These are phyloP conservation scores for Syncephalastrum racemosum DNA, from an alignment of 371 early-diverging fungal genomes.

Conservation along the genomic window DNA sequence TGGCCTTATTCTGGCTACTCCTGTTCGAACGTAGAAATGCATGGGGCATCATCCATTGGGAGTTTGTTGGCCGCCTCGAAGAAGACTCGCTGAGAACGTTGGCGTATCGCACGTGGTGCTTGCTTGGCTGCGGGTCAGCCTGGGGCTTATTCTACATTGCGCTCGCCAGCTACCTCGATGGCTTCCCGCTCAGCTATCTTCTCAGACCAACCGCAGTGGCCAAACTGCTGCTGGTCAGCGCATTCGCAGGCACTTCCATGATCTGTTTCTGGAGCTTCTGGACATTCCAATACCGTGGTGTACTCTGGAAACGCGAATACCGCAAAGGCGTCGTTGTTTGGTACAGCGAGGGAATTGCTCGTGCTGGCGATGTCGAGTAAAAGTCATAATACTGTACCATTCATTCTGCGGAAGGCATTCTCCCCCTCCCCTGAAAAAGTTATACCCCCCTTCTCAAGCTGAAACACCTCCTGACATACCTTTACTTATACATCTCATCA, in stretches of 20 bases:
- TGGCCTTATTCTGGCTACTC: slow-evolving; percentile 46
- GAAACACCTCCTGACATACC: too few relatives aligned
- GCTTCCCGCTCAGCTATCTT: slow-evolving; percentile 44
- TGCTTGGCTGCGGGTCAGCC: slow-evolving; percentile 56
- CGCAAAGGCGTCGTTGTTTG: slow-evolving; percentile 65
- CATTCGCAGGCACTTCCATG: slow-evolving; percentile 56
- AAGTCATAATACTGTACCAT: too few relatives aligned
- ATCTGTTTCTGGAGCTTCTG: slow-evolving; percentile 68
- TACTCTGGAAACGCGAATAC: slow-evolving; percentile 61
- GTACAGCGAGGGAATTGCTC: slow-evolving; percentile 43
- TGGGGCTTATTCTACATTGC: slow-evolving; percentile 61
- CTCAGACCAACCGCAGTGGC: slow-evolving; percentile 37
- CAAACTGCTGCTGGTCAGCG: slow-evolving; percentile 48
- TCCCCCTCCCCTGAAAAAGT: too few relatives aligned
- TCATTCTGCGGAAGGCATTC: too few relatives aligned
- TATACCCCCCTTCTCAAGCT: too few relatives aligned
- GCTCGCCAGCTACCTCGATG: slow-evolving; percentile 40
- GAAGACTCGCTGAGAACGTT: slow-evolving; percentile 21
- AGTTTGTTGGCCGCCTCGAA: slow-evolving; percentile 53
- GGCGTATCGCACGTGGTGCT: slow-evolving; percentile 59
- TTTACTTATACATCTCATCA: too few relatives aligned
- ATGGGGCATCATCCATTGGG: slow-evolving; percentile 69
- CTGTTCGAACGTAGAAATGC: slow-evolving; percentile 62
- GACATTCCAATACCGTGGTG: slow-evolving; percentile 68
- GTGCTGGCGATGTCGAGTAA: too few relatives aligned